Evolutionary conservation across 2,329 filamentous ascomycete genomes (phyloP).

Genomic region (Seiridium cupressi): DNA sequence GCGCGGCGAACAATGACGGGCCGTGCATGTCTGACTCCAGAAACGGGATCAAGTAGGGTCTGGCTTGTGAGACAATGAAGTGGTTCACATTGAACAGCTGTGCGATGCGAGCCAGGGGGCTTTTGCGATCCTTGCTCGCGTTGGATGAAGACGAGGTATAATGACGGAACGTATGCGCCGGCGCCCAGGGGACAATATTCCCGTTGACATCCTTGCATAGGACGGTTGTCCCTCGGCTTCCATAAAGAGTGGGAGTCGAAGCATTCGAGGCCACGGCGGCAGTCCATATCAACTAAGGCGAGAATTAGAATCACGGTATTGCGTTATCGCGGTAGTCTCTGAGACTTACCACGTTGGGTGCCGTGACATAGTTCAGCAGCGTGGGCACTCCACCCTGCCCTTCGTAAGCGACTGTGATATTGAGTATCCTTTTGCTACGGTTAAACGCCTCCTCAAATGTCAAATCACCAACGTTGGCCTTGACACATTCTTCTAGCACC

Average conservation of each 20-base stretch:
- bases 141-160: constrained; percentile 64
- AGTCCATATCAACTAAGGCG: constrained; percentile 69
- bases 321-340: too few relatives aligned
- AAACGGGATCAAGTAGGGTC: constrained; percentile 86
- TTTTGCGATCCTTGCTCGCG: constrained; percentile 62
- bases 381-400: constrained; percentile 75
- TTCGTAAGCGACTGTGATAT: constrained; percentile 83
- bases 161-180: constrained; percentile 64
- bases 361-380: constrained; percentile 87
- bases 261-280: constrained; percentile 76
- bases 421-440: constrained; percentile 80
- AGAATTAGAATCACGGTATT: too few relatives aligned
- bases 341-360: constrained; percentile 79
- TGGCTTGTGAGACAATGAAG: constrained; percentile 89
- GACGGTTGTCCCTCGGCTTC: constrained; percentile 61
- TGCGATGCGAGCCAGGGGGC: constrained; percentile 65
- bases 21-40: constrained; percentile 78
- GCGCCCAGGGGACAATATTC: constrained; percentile 71
- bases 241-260: constrained; percentile 62
- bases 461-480: constrained; percentile 80
- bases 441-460: constrained; percentile 93
- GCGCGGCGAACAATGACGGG: constrained; percentile 60
- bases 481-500: constrained; percentile 80
- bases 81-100: constrained; percentile 93
- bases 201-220: constrained; percentile 77